Evolutionary conservation across 129 eudicot genomes (phyloP), one percentile per base, ranked within the genome.

Genomic region (Tagetes patula): DNA sequence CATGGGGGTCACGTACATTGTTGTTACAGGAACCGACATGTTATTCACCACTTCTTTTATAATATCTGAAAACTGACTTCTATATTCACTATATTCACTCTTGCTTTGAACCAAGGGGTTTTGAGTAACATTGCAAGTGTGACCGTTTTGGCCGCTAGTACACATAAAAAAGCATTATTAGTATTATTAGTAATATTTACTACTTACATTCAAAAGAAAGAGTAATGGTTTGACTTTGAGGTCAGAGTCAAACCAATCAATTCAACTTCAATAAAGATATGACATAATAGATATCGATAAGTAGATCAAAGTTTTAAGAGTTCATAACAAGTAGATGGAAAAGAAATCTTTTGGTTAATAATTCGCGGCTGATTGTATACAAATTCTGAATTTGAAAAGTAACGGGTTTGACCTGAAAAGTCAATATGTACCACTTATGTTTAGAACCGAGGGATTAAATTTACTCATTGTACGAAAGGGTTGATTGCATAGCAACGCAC

Each of bases 1-100:
- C 97, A 94, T 88, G 12, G 91, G 96, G 58, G 99, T 94, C 14
- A 90, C 93, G 34, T 90, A 81, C 89, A 94, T 81, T 59, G 85
- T 58, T n/a, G 81, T 84, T 27, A 88, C 89, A 3, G 99, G 96
- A 12, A 85, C 82, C 5, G 94, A 76, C 82, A 94, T 75, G 43
- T 85, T 88, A 64, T 80, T 86, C 79, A 86, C 82, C 53, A 87
- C 84, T 13, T 77, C 71, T 45, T 71, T 48, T 50, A 90, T 83
- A 11, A 83, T 79, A 50, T 90, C 94, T 13, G 96, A 88, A 30
- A 84, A 77, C 7, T 79, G 81, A 70, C 82, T 88, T 75, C 65
- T 72, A 5, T 72, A 65, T 31, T 88, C 89, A 65, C 11, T 79
- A 31, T 79, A 65, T 20, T 88, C 89, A 56, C 27, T 81, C 36